Evolutionary conservation across 169 alveolate species (phyloP).

Genomic region (Eimeria maxima): DNA sequence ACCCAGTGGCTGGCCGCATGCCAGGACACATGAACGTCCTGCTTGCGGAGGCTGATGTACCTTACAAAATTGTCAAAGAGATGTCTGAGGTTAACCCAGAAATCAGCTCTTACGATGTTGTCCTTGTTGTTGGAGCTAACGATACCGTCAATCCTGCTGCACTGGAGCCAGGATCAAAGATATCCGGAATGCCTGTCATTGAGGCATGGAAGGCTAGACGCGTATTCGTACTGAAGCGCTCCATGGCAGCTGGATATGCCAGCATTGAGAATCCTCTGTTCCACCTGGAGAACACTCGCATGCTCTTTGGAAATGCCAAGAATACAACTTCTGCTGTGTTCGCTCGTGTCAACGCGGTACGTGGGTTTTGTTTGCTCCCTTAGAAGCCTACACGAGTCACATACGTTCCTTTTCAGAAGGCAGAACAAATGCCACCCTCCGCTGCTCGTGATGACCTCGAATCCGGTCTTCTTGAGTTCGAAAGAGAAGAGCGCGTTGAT

Average conservation of each 20-base stretch:
- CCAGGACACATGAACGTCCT: conserved; percentile 98
- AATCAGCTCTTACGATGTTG: conserved; percentile 90
- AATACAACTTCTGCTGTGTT: conserved; percentile 88
- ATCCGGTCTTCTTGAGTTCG: conserved; percentile 67
- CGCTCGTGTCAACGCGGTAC: conserved; percentile 84
- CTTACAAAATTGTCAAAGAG: conserved; percentile 96
- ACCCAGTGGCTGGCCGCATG: conserved; percentile 99
- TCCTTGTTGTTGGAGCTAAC: conserved; percentile 97
- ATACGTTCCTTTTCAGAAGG: conserved; percentile 24
- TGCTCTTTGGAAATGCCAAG: conserved; percentile 96
- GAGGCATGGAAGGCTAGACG: conserved; percentile 96
- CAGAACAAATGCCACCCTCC: conserved; percentile 74
- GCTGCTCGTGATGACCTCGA: conserved; percentile 75
- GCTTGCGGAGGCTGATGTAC: conserved; percentile 97
- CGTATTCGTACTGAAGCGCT: conserved; percentile 94
- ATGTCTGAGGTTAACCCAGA: conserved; percentile 96
- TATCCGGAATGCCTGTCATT: conserved; percentile 98
- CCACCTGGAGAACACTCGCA: conserved; percentile 91
- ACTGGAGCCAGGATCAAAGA: conserved; percentile 93
- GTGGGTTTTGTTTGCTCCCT: not conserved
- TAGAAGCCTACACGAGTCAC: not conserved
- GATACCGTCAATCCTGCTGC: conserved; percentile 97
- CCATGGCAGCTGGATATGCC: conserved; percentile 97
- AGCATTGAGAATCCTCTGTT: conserved; percentile 96
- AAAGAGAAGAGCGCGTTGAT: conserved; percentile 62